Percentiles rank a stretch among this genome's conserved stretches.
Conservation (phyloP, 2,329 filamentous ascomycete species). For the Diaporthe vaccinii region DNA sequence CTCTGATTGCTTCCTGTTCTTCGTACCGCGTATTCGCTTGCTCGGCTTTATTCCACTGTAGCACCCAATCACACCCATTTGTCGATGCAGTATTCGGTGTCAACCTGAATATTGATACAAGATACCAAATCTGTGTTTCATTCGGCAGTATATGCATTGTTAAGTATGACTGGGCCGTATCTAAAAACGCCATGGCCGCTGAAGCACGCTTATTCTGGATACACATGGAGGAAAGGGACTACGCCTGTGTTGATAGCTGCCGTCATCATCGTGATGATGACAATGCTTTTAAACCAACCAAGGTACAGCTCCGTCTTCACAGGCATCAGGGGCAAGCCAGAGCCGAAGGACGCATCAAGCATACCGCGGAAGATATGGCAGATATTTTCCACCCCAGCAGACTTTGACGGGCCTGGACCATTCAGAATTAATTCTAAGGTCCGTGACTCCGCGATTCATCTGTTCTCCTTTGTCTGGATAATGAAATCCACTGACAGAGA, state of each 20-base stretch:
- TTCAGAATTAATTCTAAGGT: background rate
- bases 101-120: background rate
- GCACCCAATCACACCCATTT: background rate
- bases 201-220: background rate
- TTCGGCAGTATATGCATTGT: background rate
- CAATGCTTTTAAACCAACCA: background rate
- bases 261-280: background rate
- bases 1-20: background rate
- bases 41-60: background rate
- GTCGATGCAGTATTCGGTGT: background rate
- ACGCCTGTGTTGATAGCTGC: background rate
- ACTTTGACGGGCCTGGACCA: background rate
- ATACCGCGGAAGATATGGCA: conserved; percentile 49
- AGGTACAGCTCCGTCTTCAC: background rate
- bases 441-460: background rate
- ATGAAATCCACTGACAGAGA: background rate
- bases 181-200: background rate
- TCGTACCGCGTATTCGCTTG: background rate
- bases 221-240: background rate
- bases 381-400: conserved; percentile 44
- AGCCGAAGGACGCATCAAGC: background rate
- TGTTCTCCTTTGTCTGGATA: background rate
- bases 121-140: background rate
- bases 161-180: background rate
- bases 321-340: background rate